Evolutionary conservation across 75 land plant species (phyloP).

Genomic region (Cryptomeria japonica): DNA sequence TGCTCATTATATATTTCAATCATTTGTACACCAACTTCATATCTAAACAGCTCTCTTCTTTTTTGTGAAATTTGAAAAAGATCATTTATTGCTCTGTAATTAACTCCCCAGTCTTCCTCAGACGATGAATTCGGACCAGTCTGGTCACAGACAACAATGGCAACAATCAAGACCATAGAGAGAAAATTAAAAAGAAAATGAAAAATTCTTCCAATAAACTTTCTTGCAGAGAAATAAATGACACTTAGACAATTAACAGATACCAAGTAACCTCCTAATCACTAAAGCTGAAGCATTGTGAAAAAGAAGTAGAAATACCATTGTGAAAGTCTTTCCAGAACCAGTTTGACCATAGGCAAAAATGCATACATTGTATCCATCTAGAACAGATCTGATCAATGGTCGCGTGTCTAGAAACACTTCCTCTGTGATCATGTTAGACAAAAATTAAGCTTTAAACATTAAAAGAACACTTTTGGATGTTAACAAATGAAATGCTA

Average conservation of each 20-base stretch:
- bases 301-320: conserved; percentile 57
- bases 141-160: conserved; percentile 33
- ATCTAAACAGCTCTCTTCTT: conserved; percentile 57
- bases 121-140: conserved; percentile 78
- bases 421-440: conserved; percentile 50
- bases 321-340: conserved; percentile 98
- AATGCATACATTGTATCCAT: conserved; percentile 98
- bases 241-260: background rate
- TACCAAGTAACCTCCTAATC: background rate
- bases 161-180: conserved; percentile 4
- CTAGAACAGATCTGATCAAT: conserved; percentile 90
- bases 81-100: conserved; percentile 93
- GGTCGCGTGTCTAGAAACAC: conserved; percentile 94
- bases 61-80: conserved; percentile 80
- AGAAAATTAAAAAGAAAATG: background rate
- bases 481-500: background rate
- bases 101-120: conserved; percentile 86
- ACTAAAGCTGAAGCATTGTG: background rate
- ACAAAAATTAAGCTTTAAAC: background rate
- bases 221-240: background rate
- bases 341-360: conserved; percentile 99
- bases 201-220: background rate
- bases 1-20: conserved; percentile 98
- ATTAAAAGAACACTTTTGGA: background rate
- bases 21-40: conserved; percentile 98